Percentiles rank a stretch among this genome's conserved stretches.
These are phyloP conservation scores for Globisporangium ultimum DNA, from an alignment of 352 stramenopile species.

Conservation along the genomic window DNA sequence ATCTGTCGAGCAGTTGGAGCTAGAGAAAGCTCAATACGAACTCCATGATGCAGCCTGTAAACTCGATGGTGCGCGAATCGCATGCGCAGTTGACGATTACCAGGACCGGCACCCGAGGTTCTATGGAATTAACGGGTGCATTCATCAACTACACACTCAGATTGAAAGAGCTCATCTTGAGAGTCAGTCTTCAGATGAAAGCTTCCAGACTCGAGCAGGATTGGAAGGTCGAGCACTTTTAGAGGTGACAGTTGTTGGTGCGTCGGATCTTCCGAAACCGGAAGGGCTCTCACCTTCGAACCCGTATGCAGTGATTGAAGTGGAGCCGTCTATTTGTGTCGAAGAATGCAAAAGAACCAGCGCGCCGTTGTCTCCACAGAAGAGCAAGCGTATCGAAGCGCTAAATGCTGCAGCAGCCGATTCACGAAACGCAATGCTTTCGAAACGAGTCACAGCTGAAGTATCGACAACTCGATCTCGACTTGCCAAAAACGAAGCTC, in stretches of 20 bases:
- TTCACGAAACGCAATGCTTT: conserved; percentile 39
- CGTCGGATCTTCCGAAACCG: conserved; percentile 25
- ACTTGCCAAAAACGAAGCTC: conserved; percentile 54
- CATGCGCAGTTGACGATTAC: conserved; percentile 64
- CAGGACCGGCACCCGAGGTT: conserved; percentile 59
- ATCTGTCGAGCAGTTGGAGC: conserved; percentile 55
- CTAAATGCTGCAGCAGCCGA: conserved; percentile 31
- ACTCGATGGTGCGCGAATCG: conserved; percentile 64
- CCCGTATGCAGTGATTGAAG: conserved; percentile 60
- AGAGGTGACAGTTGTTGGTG: conserved; percentile 50
- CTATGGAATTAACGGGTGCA: conserved; percentile 78
- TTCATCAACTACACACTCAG: conserved; percentile 63
- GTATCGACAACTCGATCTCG: conserved; percentile 53
- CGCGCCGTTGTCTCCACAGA: conserved; percentile 37
- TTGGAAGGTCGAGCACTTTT: conserved; percentile 60
- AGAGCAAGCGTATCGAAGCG: conserved; percentile 41
- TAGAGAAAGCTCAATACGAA: conserved; percentile 64
- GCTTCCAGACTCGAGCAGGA: conserved; percentile 45
- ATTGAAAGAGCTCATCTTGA: conserved; percentile 57
- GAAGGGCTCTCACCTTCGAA: conserved; percentile 27
- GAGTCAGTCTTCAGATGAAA: conserved; percentile 48
- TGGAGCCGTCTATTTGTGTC: conserved; percentile 50
- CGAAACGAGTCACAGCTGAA: conserved; percentile 47
- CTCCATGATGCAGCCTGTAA: conserved; percentile 64
- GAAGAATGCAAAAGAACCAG: conserved; percentile 53